A percentile compares a stretch with the other conserved stretches of the same genome.
phyloP scores from a whole-genome alignment of 148 eudicot genomes.

The Vaccinium myrtillus region DNA sequence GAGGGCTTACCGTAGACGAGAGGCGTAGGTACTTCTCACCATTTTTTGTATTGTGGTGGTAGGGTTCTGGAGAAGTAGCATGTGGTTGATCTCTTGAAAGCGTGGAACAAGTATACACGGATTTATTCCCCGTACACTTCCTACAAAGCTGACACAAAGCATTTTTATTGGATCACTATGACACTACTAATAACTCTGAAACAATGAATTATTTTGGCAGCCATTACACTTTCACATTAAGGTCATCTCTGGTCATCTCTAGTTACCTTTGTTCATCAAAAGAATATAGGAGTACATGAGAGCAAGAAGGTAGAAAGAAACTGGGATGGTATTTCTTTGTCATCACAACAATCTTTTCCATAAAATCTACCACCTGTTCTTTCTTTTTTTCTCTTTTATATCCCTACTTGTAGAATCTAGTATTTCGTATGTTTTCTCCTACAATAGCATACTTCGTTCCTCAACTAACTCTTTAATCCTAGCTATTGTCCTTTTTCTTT shows the following conservation, averaged over 20 bases:
- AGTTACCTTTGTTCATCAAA: background rate
- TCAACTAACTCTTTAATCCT: background rate
- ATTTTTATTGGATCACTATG: background rate
- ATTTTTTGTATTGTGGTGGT: too few species aligned
- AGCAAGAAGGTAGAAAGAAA: background rate
- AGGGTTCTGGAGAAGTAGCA: too few species aligned
- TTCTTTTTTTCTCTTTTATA: background rate
- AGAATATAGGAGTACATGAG: background rate
- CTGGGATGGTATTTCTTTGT: background rate
- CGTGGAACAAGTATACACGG: too few species aligned
- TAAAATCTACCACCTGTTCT: background rate
- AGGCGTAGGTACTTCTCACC: too few species aligned
- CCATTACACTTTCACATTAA: background rate
- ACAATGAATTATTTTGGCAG: background rate
- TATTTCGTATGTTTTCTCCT: background rate
- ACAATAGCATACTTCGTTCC: background rate
- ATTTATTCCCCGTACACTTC: background rate
- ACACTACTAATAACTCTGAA: background rate
- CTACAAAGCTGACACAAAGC: background rate
- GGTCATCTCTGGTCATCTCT: background rate
- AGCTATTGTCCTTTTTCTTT: background rate
- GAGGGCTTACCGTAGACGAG: too few species aligned
- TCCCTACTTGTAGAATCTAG: background rate
- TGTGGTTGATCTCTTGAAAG: too few species aligned
- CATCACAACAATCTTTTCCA: background rate